Conservation (phyloP, 495 filamentous ascomycete species). For the Neurospora sp. region DNA sequence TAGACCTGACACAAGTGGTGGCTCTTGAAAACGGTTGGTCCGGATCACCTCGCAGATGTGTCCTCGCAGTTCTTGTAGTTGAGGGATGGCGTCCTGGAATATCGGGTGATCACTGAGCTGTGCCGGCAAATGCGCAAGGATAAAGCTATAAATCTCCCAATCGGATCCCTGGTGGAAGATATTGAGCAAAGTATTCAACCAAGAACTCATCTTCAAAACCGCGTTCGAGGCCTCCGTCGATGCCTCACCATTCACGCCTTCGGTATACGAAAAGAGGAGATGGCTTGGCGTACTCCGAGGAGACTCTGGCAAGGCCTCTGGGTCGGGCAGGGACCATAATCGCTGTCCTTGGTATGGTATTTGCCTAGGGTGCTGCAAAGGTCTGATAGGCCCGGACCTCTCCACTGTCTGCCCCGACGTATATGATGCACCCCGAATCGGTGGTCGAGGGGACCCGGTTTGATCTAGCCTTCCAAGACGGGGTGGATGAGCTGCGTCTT, state of each 20-base stretch:
- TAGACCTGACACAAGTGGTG: conserved; percentile 60
- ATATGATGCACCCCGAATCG: conserved; percentile 36
- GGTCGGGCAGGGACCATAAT: conserved; percentile 44
- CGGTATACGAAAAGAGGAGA: conserved; percentile 25
- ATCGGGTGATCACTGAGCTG: conserved; percentile 86
- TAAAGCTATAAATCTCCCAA: conserved; percentile 92
- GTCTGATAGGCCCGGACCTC: conserved; percentile 22
- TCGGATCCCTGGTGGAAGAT: conserved; percentile 69
- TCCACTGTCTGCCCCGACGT: conserved; percentile 31
- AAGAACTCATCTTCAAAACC: conserved; percentile 56
- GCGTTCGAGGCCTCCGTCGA: conserved; percentile 12
- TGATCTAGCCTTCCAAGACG: conserved; percentile 29
- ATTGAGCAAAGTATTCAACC: conserved; percentile 65
- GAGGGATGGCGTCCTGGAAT: conserved; percentile 58
- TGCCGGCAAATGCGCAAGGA: conserved; percentile 75
- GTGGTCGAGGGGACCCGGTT: conserved; percentile 22
- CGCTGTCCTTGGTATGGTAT: conserved; percentile 29
- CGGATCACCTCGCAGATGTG: conserved; percentile 74
- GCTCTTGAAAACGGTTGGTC: conserved; percentile 61
- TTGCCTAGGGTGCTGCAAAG: conserved; percentile 27
- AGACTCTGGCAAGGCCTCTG: conserved; percentile 38
- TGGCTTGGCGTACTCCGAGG: conserved; percentile 33
- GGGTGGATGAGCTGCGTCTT: conserved; percentile 35
- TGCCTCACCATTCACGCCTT: not conserved
- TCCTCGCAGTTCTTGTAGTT: conserved; percentile 68